Base-by-base conservation (phyloP, 2,329 filamentous ascomycete genomes). In the Annulohypoxylon truncatum region DNA sequence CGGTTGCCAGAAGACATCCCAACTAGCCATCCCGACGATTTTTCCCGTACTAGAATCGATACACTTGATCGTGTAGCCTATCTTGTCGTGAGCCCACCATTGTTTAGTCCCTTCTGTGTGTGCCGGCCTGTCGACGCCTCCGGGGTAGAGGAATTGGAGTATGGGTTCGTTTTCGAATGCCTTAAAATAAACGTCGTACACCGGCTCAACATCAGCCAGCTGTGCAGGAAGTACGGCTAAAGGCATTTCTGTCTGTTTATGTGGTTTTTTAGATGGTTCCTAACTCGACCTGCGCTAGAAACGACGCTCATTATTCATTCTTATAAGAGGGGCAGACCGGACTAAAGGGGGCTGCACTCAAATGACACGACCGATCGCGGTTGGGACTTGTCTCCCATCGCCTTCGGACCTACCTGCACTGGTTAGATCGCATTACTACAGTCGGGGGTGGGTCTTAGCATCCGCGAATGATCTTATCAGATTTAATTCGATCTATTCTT, bases 21-120 rank as follows among this genome's bases (percentile, higher is more conserved):
- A 75, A 20, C 51, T 65, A 6, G 73, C 73, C 71, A 73, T 74
- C 8, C 73, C 73, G 18, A 75, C 63, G 20, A 74, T 70, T 4
- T 64, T 40, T n/a, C 73, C 72, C 10, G 64, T 73, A 47, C 68
- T 67, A 1, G 71, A 64, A 33, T 74, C 70, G 4, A 74, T 64
- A 28, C 73, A 74, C 31, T 75, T 75, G 52, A 72, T 51, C 15
- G 67, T 69, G 46, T 74, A 72, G 5, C 54, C 46, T 44, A 35
- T 62, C 29, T 5, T 68, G 31, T 68, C 66, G 26, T 65, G 61
- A 15, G 33, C 35, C 66, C 66, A 65, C 66, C 66, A 68, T 33
- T 63, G 57, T 28, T 26, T 65, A 20, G 35, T 62, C 3, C 61
- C 66, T 33, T 65, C 57, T 2, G 61, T 63, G 28, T 68, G 66